Conservation (phyloP, 345 rosid species). For the Lepidium aucheri region DNA sequence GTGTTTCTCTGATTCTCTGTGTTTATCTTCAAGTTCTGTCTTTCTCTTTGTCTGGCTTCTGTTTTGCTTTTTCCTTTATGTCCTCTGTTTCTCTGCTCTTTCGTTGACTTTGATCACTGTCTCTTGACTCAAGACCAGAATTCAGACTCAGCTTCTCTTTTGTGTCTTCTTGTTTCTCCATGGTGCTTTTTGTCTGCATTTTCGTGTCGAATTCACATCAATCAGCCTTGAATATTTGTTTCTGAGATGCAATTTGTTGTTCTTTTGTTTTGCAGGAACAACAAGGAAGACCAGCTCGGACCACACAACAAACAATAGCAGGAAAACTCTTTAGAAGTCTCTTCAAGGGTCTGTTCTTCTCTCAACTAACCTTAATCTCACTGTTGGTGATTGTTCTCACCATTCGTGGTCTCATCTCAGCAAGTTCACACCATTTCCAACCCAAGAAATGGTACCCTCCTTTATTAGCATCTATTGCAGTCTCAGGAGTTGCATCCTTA, state of each 20-base stretch:
- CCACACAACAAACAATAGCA: conserved; percentile 27
- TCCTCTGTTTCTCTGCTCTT: not conserved
- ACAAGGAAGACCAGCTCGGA: conserved; percentile 22
- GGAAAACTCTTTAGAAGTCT: conserved; percentile 36
- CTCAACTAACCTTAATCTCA: conserved; percentile 43
- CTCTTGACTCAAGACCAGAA: not conserved
- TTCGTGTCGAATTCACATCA: not conserved
- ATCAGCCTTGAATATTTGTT: not conserved
- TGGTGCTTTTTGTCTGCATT: not conserved
- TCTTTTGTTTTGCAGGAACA: conserved; percentile 32
- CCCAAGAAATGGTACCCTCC: conserved; percentile 79
- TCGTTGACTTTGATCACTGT: not conserved
- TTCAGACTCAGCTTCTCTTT: not conserved
- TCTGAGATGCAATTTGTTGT: not conserved
- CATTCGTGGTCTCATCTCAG: conserved; percentile 48
- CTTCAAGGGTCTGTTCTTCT: conserved; percentile 49
- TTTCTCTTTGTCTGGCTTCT: not conserved
- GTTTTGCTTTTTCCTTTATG: not conserved
- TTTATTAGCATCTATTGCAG: conserved; percentile 46
- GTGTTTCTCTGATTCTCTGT: not conserved
- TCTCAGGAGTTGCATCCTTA: conserved; percentile 43
- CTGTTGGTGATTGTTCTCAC: conserved; percentile 49
- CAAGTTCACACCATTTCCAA: conserved; percentile 42
- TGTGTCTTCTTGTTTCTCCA: not conserved
- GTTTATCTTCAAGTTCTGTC: not conserved